These are phyloP conservation scores for Blastobotrys persicus DNA, from an alignment of 1,139 yeast genomes.

Conservation along the genomic window DNA sequence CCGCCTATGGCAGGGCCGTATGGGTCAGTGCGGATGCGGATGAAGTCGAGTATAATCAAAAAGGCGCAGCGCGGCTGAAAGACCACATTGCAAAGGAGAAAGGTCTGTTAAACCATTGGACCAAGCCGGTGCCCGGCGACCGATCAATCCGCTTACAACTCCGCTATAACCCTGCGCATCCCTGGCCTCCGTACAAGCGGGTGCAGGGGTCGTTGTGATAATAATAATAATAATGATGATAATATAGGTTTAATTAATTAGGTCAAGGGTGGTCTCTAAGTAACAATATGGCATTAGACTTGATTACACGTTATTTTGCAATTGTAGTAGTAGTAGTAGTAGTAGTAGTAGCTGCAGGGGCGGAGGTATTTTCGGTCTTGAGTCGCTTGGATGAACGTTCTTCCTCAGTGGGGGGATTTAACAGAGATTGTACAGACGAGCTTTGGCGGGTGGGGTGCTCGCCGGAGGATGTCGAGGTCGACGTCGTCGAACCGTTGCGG, in stretches of 20 bases:
- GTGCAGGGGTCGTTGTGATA: constrained; percentile 1
- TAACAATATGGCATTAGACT: background rate
- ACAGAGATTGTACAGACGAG: constrained; percentile 18
- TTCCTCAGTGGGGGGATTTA: constrained; percentile 19
- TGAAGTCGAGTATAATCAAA: background rate
- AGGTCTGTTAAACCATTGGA: constrained; percentile 1
- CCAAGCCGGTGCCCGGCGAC: background rate
- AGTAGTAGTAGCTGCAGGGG: too few relatives aligned
- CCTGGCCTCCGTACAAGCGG: constrained; percentile 4
- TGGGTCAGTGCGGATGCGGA: background rate
- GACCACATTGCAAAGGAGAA: constrained; percentile 2
- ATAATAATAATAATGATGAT: too few relatives aligned
- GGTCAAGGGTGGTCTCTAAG: too few relatives aligned
- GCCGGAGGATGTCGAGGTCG: constrained; percentile 3
- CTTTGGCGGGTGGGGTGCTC: background rate
- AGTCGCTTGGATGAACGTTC: constrained; percentile 11
- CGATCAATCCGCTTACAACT: background rate
- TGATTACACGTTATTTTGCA: background rate
- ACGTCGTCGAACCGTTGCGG: constrained; percentile 9
- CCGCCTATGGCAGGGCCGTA: background rate
- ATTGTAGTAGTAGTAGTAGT: too few relatives aligned
- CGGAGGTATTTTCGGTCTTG: too few relatives aligned
- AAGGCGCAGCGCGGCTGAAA: background rate
- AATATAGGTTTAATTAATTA: too few relatives aligned
- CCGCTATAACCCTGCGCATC: background rate